These are phyloP conservation scores for Talaromyces nanjingensis DNA, from an alignment of 495 filamentous ascomycete species.

Conservation along the genomic window DNA sequence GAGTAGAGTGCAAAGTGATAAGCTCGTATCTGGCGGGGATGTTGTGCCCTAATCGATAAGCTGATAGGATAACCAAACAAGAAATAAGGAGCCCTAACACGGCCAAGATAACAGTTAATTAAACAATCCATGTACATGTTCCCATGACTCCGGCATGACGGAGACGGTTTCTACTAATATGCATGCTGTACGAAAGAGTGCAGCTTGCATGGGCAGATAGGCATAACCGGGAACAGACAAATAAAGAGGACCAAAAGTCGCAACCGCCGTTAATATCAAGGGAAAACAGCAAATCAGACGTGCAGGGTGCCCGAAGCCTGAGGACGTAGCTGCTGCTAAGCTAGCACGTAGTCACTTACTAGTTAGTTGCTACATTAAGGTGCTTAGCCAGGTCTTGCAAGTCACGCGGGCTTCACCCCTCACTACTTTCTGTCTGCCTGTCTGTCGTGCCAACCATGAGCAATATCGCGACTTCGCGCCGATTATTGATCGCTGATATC, in stretches of 20 bases:
- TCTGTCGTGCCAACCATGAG: not conserved
- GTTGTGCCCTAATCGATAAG: not conserved
- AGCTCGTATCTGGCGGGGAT: not conserved
- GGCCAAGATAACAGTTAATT: not conserved
- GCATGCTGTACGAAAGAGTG: not conserved
- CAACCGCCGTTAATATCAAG: not conserved
- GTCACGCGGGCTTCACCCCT: not conserved
- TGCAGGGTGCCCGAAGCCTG: not conserved
- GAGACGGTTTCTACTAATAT: not conserved
- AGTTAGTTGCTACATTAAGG: not conserved
- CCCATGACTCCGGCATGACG: not conserved
- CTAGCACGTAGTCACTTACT: too few species aligned
- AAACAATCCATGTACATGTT: not conserved
- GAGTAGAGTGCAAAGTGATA: not conserved
- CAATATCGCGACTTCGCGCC: not conserved
- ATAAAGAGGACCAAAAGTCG: not conserved
- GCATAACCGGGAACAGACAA: not conserved
- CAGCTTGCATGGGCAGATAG: not conserved
- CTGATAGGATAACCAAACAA: not conserved
- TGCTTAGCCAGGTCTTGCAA: not conserved
- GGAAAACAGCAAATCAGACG: not conserved
- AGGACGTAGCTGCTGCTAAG: not conserved
- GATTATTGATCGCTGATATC: not conserved
- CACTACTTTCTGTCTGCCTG: not conserved
- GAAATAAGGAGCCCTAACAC: not conserved